A percentile compares a stretch with the other conserved stretches of the same genome.
Evolutionary conservation across 1,139 yeast species (phyloP).

Genomic region (Lodderomyces orthopsilosis): DNA sequence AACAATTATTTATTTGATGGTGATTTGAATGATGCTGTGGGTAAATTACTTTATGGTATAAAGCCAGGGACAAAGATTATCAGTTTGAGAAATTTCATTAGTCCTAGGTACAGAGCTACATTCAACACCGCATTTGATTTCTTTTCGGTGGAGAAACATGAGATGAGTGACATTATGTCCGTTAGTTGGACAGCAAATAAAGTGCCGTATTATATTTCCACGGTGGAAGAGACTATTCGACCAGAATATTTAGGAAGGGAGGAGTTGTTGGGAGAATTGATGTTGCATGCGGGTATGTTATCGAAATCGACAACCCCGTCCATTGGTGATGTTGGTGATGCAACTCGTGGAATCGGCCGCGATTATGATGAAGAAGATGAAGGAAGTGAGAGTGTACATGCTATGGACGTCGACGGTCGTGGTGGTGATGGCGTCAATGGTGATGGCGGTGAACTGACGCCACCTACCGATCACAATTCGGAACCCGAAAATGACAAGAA

Average conservation of each 20-base stretch:
- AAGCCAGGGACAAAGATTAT: slow-evolving; percentile 77
- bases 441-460: slow-evolving; percentile 5
- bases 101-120: slow-evolving; percentile 53
- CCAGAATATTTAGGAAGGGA: slow-evolving; percentile 24
- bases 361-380: neutral
- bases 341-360: too few relatives aligned
- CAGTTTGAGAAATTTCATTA: slow-evolving; percentile 71
- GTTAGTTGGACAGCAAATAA: slow-evolving; percentile 92
- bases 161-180: slow-evolving; percentile 61
- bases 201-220: slow-evolving; percentile 76
- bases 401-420: neutral
- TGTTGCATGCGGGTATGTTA: neutral
- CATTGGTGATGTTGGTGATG: too few relatives aligned
- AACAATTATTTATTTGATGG: slow-evolving; percentile 84
- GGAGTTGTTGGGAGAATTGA: slow-evolving; percentile 4
- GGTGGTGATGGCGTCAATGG: neutral
- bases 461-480: slow-evolving; percentile 8
- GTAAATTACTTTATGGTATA: slow-evolving; percentile 59
- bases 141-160: slow-evolving; percentile 60
- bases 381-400: neutral
- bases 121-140: slow-evolving; percentile 61
- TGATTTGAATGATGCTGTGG: slow-evolving; percentile 64
- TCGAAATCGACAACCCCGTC: slow-evolving; percentile 9
- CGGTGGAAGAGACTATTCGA: slow-evolving; percentile 49
- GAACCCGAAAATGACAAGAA: slow-evolving; percentile 4